Percentiles rank a stretch among this genome's conserved stretches.
Evolutionary conservation across 2,329 filamentous ascomycete species (phyloP).

Genomic region (Botrytis deweyae): DNA sequence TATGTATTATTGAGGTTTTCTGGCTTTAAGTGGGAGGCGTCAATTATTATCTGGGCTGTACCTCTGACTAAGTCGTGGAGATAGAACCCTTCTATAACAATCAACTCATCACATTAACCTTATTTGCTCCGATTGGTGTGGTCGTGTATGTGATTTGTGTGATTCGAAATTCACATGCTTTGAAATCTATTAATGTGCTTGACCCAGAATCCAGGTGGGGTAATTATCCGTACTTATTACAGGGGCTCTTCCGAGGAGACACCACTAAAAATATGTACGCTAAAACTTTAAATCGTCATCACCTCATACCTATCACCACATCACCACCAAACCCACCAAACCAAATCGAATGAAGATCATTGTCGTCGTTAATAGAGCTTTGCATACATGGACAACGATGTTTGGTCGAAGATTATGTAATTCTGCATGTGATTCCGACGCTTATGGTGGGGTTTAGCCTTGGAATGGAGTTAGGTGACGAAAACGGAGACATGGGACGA

Average conservation of each 20-base stretch:
- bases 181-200: background rate
- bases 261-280: background rate
- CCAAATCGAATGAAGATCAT: background rate
- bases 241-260: background rate
- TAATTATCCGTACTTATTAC: background rate
- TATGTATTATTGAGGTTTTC: background rate
- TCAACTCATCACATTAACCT: background rate
- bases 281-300: slow-evolving; percentile 3
- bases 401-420: background rate
- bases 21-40: background rate
- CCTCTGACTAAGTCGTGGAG: background rate
- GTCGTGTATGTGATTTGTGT: background rate
- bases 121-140: background rate
- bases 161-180: background rate
- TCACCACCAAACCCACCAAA: slow-evolving; percentile 14
- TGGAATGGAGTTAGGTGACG: background rate
- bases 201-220: background rate
- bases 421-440: background rate
- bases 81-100: background rate
- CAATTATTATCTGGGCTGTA: background rate
- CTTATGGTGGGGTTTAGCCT: slow-evolving; percentile 6
- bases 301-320: slow-evolving; percentile 12
- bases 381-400: slow-evolving; percentile 2
- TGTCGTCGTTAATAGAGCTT: background rate
- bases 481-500: background rate